Evolutionary conservation across 495 filamentous ascomycete genomes (phyloP), one percentile per base, ranked within the genome.

Genomic region (Lasiosphaeria miniovina): DNA sequence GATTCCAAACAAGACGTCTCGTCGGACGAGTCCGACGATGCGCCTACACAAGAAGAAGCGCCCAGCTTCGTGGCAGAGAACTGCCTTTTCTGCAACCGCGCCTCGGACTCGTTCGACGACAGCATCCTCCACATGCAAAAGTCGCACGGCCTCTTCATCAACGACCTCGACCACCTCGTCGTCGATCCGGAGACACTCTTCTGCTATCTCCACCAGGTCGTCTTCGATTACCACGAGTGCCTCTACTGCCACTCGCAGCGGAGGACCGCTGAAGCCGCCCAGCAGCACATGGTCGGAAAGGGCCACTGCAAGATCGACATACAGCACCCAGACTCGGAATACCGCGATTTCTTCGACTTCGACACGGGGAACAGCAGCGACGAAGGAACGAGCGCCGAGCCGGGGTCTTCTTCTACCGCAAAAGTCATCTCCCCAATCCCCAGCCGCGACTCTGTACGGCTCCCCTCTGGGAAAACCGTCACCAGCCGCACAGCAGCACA

Each of bases 171-270:
- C 43, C 54, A 65, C 49, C 53, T 75, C 10, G 52, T 57, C 3
- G 71, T 72, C 34, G 65, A 72, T 48, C 61, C 72, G 36, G 66
- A 72, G 56, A 65, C 71, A 17, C 59, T 75, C 17, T 52, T 76
- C 49, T 54, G 61, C 53, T 70, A 74, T 57, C 59, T 74, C 4
- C 71, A 73, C 60, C 66, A 74, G n/a, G 52, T 76, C 36, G 69
- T 76, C 24, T 73, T 69, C 33, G 69, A 62, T 54, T 74, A 72
- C 54, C 66, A 57, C 33, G 74, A 76, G 64, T 76, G 74, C 49
- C 66, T 76, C 58, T 65, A 68, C 36, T 74, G 74, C 45, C 64
- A 68, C 14, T 71, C 61, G 46, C 54, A 66, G 45, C 61, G 68
- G 51, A 38, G 59, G 3, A 70, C 68, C 8, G 63, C 69, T 8